Evolutionary conservation across 352 stramenopile species (phyloP), one percentile per base, ranked within the genome.

Genomic region (Phytopythium ostracodes): DNA sequence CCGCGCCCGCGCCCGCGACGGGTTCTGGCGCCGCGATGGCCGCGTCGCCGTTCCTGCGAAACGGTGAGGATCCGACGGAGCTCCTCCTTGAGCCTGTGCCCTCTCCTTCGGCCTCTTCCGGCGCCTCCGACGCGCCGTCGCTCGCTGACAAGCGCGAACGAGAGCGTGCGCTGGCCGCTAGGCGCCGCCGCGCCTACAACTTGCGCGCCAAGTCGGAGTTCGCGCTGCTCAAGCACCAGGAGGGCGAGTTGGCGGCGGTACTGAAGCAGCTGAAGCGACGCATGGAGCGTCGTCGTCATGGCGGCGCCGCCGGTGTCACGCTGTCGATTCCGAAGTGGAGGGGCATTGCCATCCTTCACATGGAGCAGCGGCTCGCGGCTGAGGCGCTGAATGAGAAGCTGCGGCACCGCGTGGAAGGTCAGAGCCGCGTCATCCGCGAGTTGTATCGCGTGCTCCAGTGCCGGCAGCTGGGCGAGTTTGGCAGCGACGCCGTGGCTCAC

Each of bases 301-400:
- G 52, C 52, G 8, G 6, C 10, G 31, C 3, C 27, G 18, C 17
- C 22, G 18, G 52, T 8, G 52, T 4, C 12, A 10, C 7, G 31
- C 52, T 74, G 20, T 25, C 56, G 25, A 6, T 68, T 1, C 66
- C 63, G 43, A 59, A 60, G 18, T 74, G 67, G 60, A 46, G 60
- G 49, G 64, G 60, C 38, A 62, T 66, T 46, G 66, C 59, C 17
- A 40, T 66, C 15, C 60, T 66, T 17, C 64, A 74, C 35, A 74
- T 67, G 46, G 67, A 74, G 49, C 46, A 63, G 10, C 46, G 67
- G 14, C 40, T 66, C 18, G 64, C 70, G 60, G 47, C 64, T 25
- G 67, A 74, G 53, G 60, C 66, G 51, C 59, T 66, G 38, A 62
- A 74, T 20, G 47, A 63, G 38, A 43, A 49, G 12, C 67, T 74